A percentile compares a stretch with the other conserved stretches of the same genome.
These are phyloP conservation scores for Apophysomyces sp. DNA, from an alignment of 371 early-diverging fungal genomes.

Conservation along the genomic window DNA sequence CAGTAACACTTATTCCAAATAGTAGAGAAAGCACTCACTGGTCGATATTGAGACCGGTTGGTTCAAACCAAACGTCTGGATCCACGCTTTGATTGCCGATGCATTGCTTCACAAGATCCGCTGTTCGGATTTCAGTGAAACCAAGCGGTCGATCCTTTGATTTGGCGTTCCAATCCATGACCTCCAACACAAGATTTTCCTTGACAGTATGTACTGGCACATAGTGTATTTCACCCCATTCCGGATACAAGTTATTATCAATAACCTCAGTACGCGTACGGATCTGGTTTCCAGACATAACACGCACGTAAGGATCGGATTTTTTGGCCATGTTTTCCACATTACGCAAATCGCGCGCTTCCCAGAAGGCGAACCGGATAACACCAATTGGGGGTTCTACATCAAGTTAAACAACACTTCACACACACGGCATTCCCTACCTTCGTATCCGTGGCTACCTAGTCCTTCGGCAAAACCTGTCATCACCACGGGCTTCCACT, in stretches of 20 bases:
- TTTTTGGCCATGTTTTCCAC: slow-evolving; percentile 61
- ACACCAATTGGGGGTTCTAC: slow-evolving; percentile 75
- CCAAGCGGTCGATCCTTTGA: slow-evolving; percentile 71
- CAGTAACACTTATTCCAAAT: not conserved
- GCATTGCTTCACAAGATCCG: slow-evolving; percentile 41
- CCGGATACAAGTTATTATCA: slow-evolving; percentile 72
- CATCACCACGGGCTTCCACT: slow-evolving; percentile 62
- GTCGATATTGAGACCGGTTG: slow-evolving; percentile 23
- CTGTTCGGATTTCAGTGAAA: slow-evolving; percentile 38
- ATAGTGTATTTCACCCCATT: slow-evolving; percentile 84
- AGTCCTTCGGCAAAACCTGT: slow-evolving; percentile 33
- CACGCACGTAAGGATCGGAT: slow-evolving; percentile 81
- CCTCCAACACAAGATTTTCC: slow-evolving; percentile 70
- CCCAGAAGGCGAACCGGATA: slow-evolving; percentile 70
- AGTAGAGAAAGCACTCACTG: slow-evolving; percentile 16
- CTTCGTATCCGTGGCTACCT: slow-evolving; percentile 36
- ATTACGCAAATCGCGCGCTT: slow-evolving; percentile 70
- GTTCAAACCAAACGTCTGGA: slow-evolving; percentile 26
- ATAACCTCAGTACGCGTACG: slow-evolving; percentile 70
- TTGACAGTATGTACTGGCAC: slow-evolving; percentile 66
- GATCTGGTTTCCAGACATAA: slow-evolving; percentile 62
- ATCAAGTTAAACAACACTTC: not conserved
- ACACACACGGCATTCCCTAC: slow-evolving; percentile 9
- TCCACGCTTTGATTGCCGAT: slow-evolving; percentile 26
- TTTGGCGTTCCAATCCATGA: slow-evolving; percentile 72